Conservation (phyloP, 2,329 filamentous ascomycete species). For the Amesomyces nigricolor region DNA sequence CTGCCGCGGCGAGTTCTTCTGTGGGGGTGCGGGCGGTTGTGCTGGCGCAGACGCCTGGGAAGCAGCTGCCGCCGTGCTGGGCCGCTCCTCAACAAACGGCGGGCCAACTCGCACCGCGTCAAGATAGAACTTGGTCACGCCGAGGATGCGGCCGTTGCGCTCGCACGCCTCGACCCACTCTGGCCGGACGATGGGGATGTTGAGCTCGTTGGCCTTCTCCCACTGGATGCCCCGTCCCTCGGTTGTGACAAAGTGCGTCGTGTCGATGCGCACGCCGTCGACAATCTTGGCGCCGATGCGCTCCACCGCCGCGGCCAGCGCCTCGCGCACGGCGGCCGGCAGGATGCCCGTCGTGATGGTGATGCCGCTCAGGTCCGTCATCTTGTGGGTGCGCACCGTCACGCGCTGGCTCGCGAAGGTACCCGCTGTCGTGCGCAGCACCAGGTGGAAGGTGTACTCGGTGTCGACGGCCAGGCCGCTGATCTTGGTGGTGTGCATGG, state of each 20-base stretch:
- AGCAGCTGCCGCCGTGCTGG: constrained; percentile 17
- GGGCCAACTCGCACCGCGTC: constrained; percentile 55
- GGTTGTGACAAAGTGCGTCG: constrained; percentile 95
- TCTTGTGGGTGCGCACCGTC: constrained; percentile 88
- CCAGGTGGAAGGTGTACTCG: constrained; percentile 90
- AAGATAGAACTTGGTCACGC: constrained; percentile 92
- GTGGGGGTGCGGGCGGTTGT: constrained; percentile 21
- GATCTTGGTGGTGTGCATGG: constrained; percentile 95
- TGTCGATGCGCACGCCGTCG: constrained; percentile 89
- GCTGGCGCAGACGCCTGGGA: constrained; percentile 5
- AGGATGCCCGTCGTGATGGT: constrained; percentile 89
- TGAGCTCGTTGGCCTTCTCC: constrained; percentile 97
- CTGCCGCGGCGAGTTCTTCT: constrained; percentile 29
- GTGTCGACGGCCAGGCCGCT: constrained; percentile 93
- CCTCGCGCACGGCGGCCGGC: constrained; percentile 65
- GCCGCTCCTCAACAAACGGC: constrained; percentile 16
- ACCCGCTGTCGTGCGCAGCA: constrained; percentile 84
- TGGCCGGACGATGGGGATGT: constrained; percentile 91
- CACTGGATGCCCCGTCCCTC: constrained; percentile 84
- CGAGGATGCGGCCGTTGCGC: constrained; percentile 82
- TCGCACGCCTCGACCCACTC: constrained; percentile 99
- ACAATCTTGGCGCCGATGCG: constrained; percentile 89
- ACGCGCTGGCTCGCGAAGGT: constrained; percentile 80
- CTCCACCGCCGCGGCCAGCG: constrained; percentile 68
- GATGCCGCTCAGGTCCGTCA: constrained; percentile 94